Conservation (phyloP, 352 stramenopile species). For the Pythium brassicae region DNA sequence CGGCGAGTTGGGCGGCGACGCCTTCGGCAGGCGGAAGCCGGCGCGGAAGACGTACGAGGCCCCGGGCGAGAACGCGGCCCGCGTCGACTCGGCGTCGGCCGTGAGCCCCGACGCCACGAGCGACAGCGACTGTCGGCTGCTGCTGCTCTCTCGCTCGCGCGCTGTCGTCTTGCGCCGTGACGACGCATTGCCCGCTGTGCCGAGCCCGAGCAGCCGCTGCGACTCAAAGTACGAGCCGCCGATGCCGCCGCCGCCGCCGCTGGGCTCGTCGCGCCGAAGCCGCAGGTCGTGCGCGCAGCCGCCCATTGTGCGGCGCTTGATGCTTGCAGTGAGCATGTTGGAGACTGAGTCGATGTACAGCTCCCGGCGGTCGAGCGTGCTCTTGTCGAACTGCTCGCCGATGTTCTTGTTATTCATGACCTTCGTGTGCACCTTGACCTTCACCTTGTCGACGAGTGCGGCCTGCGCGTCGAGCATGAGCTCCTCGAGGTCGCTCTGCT, state of each 20-base stretch:
- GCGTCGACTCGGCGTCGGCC: conserved; percentile 24
- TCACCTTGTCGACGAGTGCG: conserved; percentile 67
- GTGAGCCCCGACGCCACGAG: conserved; percentile 23
- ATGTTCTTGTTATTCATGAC: conserved; percentile 91
- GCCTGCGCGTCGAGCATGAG: conserved; percentile 65
- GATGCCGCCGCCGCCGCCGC: conserved; percentile 6
- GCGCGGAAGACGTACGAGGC: conserved; percentile 44
- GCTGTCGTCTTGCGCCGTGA: conserved; percentile 22
- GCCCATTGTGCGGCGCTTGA: conserved; percentile 64
- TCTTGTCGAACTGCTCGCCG: conserved; percentile 84
- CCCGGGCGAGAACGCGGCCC: conserved; percentile 33
- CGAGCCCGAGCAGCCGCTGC: conserved; percentile 28
- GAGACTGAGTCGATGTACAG: conserved; percentile 76
- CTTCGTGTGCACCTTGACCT: conserved; percentile 75
- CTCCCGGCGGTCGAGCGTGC: conserved; percentile 66
- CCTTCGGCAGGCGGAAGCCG: conserved; percentile 53
- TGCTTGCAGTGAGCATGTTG: conserved; percentile 71
- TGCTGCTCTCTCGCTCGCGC: conserved; percentile 17
- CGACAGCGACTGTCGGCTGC: conserved; percentile 21
- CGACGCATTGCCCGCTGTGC: conserved; percentile 11
- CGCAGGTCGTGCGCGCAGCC: conserved; percentile 11
- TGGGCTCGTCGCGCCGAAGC: conserved; percentile 9
- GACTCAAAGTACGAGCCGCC: conserved; percentile 43
- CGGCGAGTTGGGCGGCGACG: conserved; percentile 24
- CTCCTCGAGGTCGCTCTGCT: conserved; percentile 40